Conservation (phyloP, 257 asterid species). For the Leonotis leonurus region DNA sequence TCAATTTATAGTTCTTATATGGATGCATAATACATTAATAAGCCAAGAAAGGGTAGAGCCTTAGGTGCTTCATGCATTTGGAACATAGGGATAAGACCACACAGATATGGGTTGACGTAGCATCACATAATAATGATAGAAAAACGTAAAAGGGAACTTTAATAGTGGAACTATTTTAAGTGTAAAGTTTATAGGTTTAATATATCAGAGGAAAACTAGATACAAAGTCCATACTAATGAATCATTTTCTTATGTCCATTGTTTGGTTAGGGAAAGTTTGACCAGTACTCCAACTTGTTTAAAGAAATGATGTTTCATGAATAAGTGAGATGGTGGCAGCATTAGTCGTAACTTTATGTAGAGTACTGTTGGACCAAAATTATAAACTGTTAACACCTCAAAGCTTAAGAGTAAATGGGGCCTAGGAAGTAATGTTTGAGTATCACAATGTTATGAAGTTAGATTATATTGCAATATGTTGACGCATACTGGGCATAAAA, state of each 20-base stretch:
- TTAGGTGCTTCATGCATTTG: neutral
- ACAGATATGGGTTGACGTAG: neutral
- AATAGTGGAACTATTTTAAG: neutral
- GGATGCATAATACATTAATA: neutral
- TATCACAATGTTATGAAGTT: slow-evolving; percentile 1
- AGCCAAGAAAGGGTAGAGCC: neutral
- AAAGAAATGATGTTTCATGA: neutral
- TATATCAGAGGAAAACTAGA: neutral
- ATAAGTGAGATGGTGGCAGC: neutral
- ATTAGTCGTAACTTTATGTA: neutral
- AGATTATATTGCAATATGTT: neutral
- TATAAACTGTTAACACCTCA: neutral
- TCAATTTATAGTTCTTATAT: neutral
- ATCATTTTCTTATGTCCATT: neutral
- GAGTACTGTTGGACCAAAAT: neutral
- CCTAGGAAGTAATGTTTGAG: neutral
- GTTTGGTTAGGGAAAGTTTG: neutral
- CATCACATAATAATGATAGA: neutral
- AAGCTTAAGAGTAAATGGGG: neutral
- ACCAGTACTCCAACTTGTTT: neutral
- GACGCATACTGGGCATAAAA: neutral
- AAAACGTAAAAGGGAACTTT: neutral
- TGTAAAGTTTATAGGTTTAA: neutral
- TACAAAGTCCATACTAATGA: neutral
- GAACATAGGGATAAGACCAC: neutral